Evolutionary conservation across 2,329 filamentous ascomycete species (phyloP), one percentile per base, ranked within the genome.

Genomic region (Pseudocercospora macadamiae): DNA sequence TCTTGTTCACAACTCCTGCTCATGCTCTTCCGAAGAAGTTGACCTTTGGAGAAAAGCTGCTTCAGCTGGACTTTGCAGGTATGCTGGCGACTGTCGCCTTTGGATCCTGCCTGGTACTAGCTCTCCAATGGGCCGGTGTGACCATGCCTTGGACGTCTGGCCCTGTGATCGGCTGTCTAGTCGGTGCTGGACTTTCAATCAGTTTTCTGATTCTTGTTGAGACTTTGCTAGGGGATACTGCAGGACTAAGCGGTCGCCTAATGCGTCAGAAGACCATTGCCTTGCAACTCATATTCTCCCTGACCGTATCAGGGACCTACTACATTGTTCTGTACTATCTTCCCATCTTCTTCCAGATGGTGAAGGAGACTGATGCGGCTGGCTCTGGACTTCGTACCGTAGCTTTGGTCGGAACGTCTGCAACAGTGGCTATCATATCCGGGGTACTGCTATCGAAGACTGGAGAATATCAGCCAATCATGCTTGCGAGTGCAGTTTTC

Each of bases 321-420:
- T 34, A 26, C n/a, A 26, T 81, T 79, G 70, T 32, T 5, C 30
- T 51, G 19, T 53, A 45, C 21, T 81, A 80, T 60, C 70, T 82
- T 4, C 80, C 81, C 1, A 74, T 83, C 59, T 83, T 81, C 73
- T 82, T 84, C 69, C 79, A 84, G 70, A 75, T 76, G 28, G 74
- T 83, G 61, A 76, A 75, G 59, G 74, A 73, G 12, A 73, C 73
- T 14, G 26, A 53, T 36, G 51, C 51, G 18, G 51, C 32, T 4
- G 32, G 42, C 16, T 36, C 71, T 66, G 9, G 73, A 77, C 1
- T 73, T 74, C 9, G 63, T 71, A 14, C 71, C 30, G 68, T 72
- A 7, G 32, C 61, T 52, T 51, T 70, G 56, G 37, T 57, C 3
- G 39, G 34, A 3, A 62, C 61, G 8, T 18, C 49, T 14, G 42